Conservation (phyloP, 495 filamentous ascomycete genomes). For the Trichoderma asperelloides region DNA sequence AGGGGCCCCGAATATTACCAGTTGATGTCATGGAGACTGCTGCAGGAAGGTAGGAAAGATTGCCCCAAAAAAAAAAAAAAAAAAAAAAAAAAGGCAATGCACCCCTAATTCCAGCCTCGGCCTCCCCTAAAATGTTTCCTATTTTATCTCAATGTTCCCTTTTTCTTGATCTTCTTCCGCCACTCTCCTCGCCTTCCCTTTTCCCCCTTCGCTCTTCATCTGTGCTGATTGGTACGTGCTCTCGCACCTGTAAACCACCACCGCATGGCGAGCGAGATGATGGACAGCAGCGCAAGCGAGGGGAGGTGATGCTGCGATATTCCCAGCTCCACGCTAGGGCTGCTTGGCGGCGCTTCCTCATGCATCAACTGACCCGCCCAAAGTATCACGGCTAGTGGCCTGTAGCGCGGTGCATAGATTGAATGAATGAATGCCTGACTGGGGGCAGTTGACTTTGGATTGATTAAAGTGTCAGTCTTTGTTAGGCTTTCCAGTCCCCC, state of each 20-base stretch:
- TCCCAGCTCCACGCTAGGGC: not conserved
- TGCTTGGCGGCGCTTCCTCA: not conserved
- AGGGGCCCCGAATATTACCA: not conserved
- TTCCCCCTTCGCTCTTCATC: not conserved
- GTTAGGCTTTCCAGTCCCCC: not conserved
- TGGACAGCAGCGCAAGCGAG: not conserved
- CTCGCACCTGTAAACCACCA: not conserved
- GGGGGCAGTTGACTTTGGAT: not conserved
- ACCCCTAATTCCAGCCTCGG: not conserved
- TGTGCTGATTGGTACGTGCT: not conserved
- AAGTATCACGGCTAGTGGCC: not conserved
- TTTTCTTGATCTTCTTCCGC: not conserved
- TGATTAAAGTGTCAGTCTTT: not conserved
- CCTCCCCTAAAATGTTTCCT: not conserved
- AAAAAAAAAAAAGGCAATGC: no score
- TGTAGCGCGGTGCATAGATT: not conserved
- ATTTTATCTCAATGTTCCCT: not conserved
- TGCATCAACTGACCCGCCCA: constrained; percentile 5
- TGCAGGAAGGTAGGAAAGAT: not conserved
- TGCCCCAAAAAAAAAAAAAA: not conserved
- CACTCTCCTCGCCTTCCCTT: not conserved
- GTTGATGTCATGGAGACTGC: not conserved
- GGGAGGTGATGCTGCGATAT: not conserved
- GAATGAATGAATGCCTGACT: not conserved
- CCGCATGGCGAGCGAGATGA: not conserved